Evolutionary conservation across 1,139 yeast genomes (phyloP).

Genomic region (Williopsis jadinii): DNA sequence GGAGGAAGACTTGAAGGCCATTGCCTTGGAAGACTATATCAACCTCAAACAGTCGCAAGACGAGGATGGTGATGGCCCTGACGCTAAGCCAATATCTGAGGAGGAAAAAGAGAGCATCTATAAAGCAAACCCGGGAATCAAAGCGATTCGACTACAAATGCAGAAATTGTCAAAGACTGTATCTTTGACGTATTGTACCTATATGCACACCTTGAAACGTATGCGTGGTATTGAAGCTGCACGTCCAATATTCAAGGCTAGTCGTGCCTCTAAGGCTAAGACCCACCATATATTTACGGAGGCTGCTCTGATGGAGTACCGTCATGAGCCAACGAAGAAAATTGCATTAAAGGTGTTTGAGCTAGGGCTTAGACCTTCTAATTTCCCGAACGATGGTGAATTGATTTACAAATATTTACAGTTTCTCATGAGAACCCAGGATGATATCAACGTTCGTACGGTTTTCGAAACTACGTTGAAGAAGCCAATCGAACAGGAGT

Average conservation of each 20-base stretch:
- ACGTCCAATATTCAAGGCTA: constrained; percentile 56
- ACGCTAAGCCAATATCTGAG: constrained; percentile 8
- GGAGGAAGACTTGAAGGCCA: constrained; percentile 22
- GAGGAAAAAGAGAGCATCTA: constrained; percentile 22
- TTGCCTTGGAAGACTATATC: constrained; percentile 11
- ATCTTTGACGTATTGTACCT: constrained; percentile 46
- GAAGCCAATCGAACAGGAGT: constrained; percentile 19
- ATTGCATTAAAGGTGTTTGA: constrained; percentile 70
- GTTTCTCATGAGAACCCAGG: constrained; percentile 65
- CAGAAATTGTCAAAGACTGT: constrained; percentile 27
- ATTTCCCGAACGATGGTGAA: constrained; percentile 41
- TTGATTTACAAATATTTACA: constrained; percentile 67
- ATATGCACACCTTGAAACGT: constrained; percentile 57
- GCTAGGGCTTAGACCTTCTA: constrained; percentile 54
- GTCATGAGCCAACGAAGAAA: constrained; percentile 46
- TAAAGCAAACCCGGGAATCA: constrained; percentile 22
- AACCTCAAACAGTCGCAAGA: constrained; percentile 14
- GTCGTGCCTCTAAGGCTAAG: constrained; percentile 41
- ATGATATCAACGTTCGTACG: constrained; percentile 76
- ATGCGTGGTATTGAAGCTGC: constrained; percentile 67
- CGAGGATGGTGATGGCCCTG: constrained; percentile 8
- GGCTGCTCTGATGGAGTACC: constrained; percentile 77
- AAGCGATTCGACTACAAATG: constrained; percentile 19
- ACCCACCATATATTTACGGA: constrained; percentile 77
- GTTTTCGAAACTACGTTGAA: constrained; percentile 59